A percentile compares a stretch with the other conserved stretches of the same genome.
These are phyloP conservation scores for Scheffersomyces insectosa DNA, from an alignment of 1,139 yeast genomes.

Conservation along the genomic window DNA sequence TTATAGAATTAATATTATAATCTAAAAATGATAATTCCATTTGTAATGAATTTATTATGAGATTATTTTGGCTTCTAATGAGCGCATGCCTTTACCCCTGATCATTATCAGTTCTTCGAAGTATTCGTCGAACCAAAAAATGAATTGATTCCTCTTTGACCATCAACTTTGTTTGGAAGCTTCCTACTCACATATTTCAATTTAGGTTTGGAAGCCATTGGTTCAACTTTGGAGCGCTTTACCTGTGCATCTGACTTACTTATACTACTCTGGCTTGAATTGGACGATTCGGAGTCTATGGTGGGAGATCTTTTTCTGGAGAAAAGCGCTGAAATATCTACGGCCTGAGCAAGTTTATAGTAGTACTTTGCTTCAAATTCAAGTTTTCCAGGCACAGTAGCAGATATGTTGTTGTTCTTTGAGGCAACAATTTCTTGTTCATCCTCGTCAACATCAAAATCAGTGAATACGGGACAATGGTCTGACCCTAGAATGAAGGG, in stretches of 20 bases:
- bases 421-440: no score
- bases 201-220: neutral
- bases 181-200: constrained; percentile 13
- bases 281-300: neutral
- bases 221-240: neutral
- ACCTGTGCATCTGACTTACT: neutral
- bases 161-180: neutral
- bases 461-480: constrained; percentile 89
- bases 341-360: constrained; percentile 48
- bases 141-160: constrained; percentile 2
- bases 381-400: constrained; percentile 4
- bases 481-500: constrained; percentile 81
- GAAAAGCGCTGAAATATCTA: constrained; percentile 58
- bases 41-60: neutral
- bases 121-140: constrained; percentile 3
- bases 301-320: constrained; percentile 2
- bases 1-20: neutral
- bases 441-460: constrained; percentile 38
- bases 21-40: neutral
- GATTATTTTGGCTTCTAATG: no score
- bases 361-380: constrained; percentile 40
- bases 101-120: neutral
- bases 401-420: constrained; percentile 2
- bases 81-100: no score
- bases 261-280: neutral